These are phyloP conservation scores for Didymellaceae sp. DNA, from an alignment of 2,329 filamentous ascomycete genomes.

Conservation along the genomic window DNA sequence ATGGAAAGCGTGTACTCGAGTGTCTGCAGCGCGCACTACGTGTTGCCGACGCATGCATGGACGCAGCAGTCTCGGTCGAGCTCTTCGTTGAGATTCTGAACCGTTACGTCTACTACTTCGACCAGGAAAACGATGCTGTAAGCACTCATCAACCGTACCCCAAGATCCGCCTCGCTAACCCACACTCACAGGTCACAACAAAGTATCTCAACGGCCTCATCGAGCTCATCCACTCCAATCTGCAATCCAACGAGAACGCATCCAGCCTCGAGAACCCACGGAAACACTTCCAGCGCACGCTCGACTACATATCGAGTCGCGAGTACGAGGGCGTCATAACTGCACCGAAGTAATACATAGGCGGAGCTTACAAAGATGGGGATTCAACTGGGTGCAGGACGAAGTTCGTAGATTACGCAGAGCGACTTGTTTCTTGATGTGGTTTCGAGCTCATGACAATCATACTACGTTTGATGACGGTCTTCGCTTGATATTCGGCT, in stretches of 20 bases:
- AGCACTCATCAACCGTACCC: constrained; percentile 32
- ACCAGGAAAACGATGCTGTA: constrained; percentile 96
- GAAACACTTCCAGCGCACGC: constrained; percentile 91
- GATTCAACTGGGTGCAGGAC: not conserved
- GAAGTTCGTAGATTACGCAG: not conserved
- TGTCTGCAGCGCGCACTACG: constrained; percentile 93
- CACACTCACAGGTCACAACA: constrained; percentile 77
- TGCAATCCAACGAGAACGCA: constrained; percentile 84
- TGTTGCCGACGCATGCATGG: constrained; percentile 98
- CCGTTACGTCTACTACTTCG: constrained; percentile 98
- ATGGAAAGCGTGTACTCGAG: constrained; percentile 95
- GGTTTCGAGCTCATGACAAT: not conserved
- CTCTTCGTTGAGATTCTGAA: constrained; percentile 98
- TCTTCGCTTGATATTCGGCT: no score
- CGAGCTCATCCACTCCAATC: constrained; percentile 96
- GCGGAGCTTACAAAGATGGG: not conserved
- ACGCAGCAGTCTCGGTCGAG: constrained; percentile 94
- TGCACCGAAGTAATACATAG: constrained; percentile 60
- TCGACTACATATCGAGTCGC: constrained; percentile 90
- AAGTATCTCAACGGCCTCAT: constrained; percentile 98
- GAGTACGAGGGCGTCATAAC: constrained; percentile 93
- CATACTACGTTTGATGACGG: not conserved
- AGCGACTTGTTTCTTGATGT: not conserved
- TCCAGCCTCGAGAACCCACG: constrained; percentile 85
- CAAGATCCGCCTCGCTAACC: constrained; percentile 3